Evolutionary conservation across 2,329 filamentous ascomycete species (phyloP), one percentile per base, ranked within the genome.

Genomic region (Aspergillus sp.): DNA sequence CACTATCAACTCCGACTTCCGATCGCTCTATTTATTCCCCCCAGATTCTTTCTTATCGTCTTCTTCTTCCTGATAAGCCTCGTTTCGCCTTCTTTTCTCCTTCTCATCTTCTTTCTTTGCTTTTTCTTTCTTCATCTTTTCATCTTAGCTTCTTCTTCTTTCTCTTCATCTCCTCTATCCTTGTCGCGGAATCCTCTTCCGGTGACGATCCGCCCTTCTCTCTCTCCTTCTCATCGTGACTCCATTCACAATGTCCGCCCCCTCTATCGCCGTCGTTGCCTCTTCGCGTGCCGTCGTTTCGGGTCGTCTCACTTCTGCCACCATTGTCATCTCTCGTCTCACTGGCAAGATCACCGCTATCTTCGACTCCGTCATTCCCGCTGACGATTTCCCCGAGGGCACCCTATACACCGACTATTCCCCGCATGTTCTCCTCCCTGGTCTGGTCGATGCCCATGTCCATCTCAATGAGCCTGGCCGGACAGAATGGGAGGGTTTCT

Each of bases 401-500:
- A 83, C 85, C 6, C 74, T 76, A 5, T 97, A 97, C 67, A 77
- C 81, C 54, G 85, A 98, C 73, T 83, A 95, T 70, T 88, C 86
- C 19, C 89, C 91, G 8, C 79, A 85, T 66, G 77, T 97, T 37
- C 74, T 98, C 33, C 77, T 97, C 30, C 93, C 93, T 0, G 93
- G 93, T 13, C 76, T 98, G 28, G 91, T 98, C 12, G 93, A 98
- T 65, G 91, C 93, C 31, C 93, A 98, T 66, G 93, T 98, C 32
- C 93, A 98, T 71, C 81, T 97, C 56, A 97, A 97, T 61, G 93
- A 98, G 71, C 93, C 93, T 0, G 93, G 93, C 34, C 81, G 93
- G 45, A 96, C 91, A 41, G 91, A 96, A 78, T 97, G 93, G 93
- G 93, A 98, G 64, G 93, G 93, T 8, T 98, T 98, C 74, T 87